Percentiles rank a stretch among this genome's conserved stretches.
These are phyloP conservation scores for Heimioporus sp. DNA, from an alignment of 768 basidiomycete species.

Conservation along the genomic window DNA sequence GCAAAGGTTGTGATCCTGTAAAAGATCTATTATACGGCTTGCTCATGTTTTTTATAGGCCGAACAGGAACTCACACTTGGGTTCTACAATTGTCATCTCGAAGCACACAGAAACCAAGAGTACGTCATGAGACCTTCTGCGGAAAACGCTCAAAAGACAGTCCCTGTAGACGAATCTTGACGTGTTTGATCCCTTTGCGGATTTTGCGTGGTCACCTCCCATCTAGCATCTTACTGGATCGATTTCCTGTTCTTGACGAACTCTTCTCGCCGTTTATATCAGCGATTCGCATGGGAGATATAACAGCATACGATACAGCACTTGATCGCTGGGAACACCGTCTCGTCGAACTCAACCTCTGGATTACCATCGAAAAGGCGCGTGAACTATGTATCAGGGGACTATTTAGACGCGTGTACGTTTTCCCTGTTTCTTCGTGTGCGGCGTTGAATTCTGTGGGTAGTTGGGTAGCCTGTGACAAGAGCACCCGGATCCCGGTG, in stretches of 20 bases:
- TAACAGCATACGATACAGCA: slow-evolving; percentile 77
- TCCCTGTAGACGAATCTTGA: slow-evolving; percentile 73
- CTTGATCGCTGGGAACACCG: slow-evolving; percentile 68
- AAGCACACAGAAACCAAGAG: slow-evolving; percentile 79
- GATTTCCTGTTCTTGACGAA: slow-evolving; percentile 69
- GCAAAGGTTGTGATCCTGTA: slow-evolving; percentile 52
- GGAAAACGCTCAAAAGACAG: neutral
- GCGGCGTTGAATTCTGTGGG: neutral
- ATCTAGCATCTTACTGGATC: slow-evolving; percentile 61
- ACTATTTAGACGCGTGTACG: slow-evolving; percentile 76
- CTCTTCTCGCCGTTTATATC: slow-evolving; percentile 79
- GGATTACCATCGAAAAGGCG: slow-evolving; percentile 84
- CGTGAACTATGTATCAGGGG: slow-evolving; percentile 84
- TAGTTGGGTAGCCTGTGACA: slow-evolving; percentile 80
- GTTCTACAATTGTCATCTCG: slow-evolving; percentile 77
- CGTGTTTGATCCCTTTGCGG: slow-evolving; percentile 86
- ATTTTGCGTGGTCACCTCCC: slow-evolving; percentile 88
- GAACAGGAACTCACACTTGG: slow-evolving; percentile 86
- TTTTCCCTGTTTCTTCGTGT: slow-evolving; percentile 8
- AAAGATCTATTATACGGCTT: neutral
- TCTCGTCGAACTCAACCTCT: slow-evolving; percentile 84
- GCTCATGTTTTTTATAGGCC: slow-evolving; percentile 46
- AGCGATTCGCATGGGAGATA: slow-evolving; percentile 76
- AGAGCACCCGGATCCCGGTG: slow-evolving; percentile 76
- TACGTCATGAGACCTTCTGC: slow-evolving; percentile 35